phyloP scores from a whole-genome alignment of 352 stramenopile species.

The Pythium apleroticum region DNA sequence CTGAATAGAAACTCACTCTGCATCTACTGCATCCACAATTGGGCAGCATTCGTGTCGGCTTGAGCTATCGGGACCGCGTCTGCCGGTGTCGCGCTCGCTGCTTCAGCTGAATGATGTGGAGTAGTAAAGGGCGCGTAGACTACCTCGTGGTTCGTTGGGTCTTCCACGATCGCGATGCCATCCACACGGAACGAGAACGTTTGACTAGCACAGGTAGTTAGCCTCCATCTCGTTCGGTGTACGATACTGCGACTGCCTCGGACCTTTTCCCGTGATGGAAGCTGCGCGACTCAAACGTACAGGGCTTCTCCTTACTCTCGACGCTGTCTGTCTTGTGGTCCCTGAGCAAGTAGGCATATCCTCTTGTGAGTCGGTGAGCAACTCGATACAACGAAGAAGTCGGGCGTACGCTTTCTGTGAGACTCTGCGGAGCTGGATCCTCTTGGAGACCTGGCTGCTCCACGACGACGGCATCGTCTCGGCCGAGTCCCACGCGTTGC shows the following conservation, averaged over 20 bases:
- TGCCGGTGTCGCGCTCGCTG: background rate
- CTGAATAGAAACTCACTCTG: no score
- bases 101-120: background rate
- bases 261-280: slow-evolving; percentile 50
- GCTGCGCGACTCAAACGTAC: slow-evolving; percentile 49
- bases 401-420: background rate
- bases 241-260: background rate
- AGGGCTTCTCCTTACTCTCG: background rate
- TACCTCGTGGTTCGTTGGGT: background rate
- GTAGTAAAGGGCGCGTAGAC: background rate
- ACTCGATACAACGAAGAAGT: no score
- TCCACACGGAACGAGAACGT: slow-evolving; percentile 4
- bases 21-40: slow-evolving; percentile 28
- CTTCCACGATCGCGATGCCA: slow-evolving; percentile 7
- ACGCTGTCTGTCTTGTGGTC: background rate
- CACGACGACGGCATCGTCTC: slow-evolving; percentile 68
- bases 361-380: no score
- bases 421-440: slow-evolving; percentile 43
- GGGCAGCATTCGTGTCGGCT: slow-evolving; percentile 19
- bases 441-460: slow-evolving; percentile 61
- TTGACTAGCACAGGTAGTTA: background rate
- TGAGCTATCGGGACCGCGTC: background rate
- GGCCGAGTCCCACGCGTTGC: slow-evolving; percentile 41
- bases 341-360: background rate
- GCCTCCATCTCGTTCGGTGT: background rate